phyloP scores from a whole-genome alignment of 164 flowering plant genomes.

The Chimonanthus praecox region DNA sequence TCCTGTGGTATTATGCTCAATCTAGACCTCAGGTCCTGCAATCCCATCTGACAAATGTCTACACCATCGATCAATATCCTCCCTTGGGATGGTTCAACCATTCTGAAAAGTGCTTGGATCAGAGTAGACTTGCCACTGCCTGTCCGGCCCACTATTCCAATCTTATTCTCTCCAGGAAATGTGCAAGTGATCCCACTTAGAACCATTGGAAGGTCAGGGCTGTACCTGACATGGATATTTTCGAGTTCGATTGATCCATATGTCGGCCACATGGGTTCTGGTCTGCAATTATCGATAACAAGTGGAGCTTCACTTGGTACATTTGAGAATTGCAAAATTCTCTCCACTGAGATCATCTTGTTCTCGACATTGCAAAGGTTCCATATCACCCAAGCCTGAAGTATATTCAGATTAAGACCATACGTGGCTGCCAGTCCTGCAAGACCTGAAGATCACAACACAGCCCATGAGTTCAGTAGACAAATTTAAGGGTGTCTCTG shows the following conservation, averaged over 20 bases:
- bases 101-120: conserved; percentile 77
- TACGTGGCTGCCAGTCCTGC: conserved; percentile 78
- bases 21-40: conserved; percentile 68
- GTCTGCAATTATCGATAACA: conserved; percentile 48
- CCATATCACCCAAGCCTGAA: conserved; percentile 85
- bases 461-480: not conserved
- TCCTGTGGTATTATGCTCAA: conserved; percentile 83
- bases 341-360: conserved; percentile 80
- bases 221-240: conserved; percentile 57
- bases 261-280: conserved; percentile 61
- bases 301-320: conserved; percentile 75
- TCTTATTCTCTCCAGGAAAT: conserved; percentile 60
- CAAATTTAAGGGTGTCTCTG: not conserved
- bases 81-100: conserved; percentile 67
- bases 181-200: conserved; percentile 63
- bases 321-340: conserved; percentile 61
- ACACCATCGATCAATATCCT: conserved; percentile 63
- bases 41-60: conserved; percentile 54
- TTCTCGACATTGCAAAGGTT: conserved; percentile 81
- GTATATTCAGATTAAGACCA: conserved; percentile 68
- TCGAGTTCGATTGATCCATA: conserved; percentile 47
- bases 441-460: conserved; percentile 39
- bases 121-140: conserved; percentile 94
- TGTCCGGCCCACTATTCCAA: conserved; percentile 83
- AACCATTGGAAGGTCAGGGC: conserved; percentile 57